Percentiles rank a stretch among this genome's conserved stretches.
These are phyloP conservation scores for Aspergillus sclerotialis DNA, from an alignment of 2,329 filamentous ascomycete species.

Conservation along the genomic window DNA sequence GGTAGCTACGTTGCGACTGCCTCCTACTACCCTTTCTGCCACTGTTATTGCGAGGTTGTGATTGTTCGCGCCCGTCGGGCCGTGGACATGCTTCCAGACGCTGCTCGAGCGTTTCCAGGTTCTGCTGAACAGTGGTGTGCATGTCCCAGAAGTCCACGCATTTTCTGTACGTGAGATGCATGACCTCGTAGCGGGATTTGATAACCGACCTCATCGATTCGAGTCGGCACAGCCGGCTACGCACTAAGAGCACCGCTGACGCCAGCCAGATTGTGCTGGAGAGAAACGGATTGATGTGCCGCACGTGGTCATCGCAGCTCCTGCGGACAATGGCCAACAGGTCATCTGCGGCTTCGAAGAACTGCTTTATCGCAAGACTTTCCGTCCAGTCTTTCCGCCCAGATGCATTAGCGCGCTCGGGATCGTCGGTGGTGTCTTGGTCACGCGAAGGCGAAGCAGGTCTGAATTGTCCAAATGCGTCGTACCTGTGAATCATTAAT, in stretches of 20 bases:
- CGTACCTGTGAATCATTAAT: slow-evolving; percentile 28
- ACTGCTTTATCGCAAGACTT: slow-evolving; percentile 14
- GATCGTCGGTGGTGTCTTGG: background rate
- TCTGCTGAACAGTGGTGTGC: slow-evolving; percentile 18
- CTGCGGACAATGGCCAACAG: slow-evolving; percentile 20
- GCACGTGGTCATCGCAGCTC: slow-evolving; percentile 19
- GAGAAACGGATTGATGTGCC: slow-evolving; percentile 27
- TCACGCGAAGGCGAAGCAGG: background rate
- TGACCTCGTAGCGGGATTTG: slow-evolving; percentile 14
- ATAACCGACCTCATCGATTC: slow-evolving; percentile 6
- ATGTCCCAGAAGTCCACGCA: slow-evolving; percentile 22
- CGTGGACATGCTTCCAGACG: slow-evolving; percentile 10
- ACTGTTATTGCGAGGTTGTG: no score
- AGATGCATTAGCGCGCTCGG: background rate
- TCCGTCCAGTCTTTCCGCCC: slow-evolving; percentile 1
- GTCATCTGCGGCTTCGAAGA: slow-evolving; percentile 24
- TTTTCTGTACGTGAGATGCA: slow-evolving; percentile 17
- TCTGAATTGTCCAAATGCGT: slow-evolving; percentile 16
- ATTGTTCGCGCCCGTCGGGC: background rate
- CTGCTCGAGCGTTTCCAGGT: slow-evolving; percentile 17
- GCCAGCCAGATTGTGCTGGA: slow-evolving; percentile 28
- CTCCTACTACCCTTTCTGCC: background rate
- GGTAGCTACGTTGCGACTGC: background rate
- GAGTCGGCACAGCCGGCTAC: slow-evolving; percentile 9
- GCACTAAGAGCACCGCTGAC: slow-evolving; percentile 20